Evolutionary conservation across 2,329 filamentous ascomycete genomes (phyloP).

Genomic region (Ophiostoma piceae): DNA sequence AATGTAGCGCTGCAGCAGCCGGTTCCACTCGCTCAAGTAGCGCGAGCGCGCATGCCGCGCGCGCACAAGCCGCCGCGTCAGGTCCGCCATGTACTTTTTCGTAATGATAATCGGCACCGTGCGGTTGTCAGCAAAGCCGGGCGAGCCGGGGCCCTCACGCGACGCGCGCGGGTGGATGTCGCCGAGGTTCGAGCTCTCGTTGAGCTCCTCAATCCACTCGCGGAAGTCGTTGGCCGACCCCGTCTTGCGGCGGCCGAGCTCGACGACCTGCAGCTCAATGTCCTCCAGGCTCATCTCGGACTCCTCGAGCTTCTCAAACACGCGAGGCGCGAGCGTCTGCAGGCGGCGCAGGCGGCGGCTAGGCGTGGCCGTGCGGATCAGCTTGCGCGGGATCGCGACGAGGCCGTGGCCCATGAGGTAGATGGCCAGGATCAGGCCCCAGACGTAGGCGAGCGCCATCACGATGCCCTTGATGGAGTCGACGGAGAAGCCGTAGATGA

Average conservation of each 20-base stretch:
- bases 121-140: conserved; percentile 33
- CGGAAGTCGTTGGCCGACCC: conserved; percentile 69
- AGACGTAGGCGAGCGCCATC: conserved; percentile 93
- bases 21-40: conserved; percentile 81
- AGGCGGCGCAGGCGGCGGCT: conserved; percentile 67
- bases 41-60: conserved; percentile 78
- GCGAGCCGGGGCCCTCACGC: conserved; percentile 26
- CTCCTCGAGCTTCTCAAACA: conserved; percentile 85
- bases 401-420: conserved; percentile 97
- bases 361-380: conserved; percentile 75
- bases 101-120: conserved; percentile 77
- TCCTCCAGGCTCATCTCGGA: conserved; percentile 73
- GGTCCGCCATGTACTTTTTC: conserved; percentile 83
- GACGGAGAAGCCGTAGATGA: conserved; percentile 68
- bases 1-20: conserved; percentile 66
- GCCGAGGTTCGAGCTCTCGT: conserved; percentile 57
- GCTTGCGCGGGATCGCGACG: conserved; percentile 76
- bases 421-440: conserved; percentile 85
- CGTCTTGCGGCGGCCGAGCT: conserved; percentile 74
- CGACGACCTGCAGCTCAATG: conserved; percentile 72
- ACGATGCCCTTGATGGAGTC: conserved; percentile 73
- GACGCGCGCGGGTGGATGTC: conserved; percentile 30
- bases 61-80: conserved; percentile 75
- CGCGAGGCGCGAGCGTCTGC: conserved; percentile 70
- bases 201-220: conserved; percentile 95